These are phyloP conservation scores for Colletotrichum spinosum DNA, from an alignment of 2,329 filamentous ascomycete species.

Conservation along the genomic window DNA sequence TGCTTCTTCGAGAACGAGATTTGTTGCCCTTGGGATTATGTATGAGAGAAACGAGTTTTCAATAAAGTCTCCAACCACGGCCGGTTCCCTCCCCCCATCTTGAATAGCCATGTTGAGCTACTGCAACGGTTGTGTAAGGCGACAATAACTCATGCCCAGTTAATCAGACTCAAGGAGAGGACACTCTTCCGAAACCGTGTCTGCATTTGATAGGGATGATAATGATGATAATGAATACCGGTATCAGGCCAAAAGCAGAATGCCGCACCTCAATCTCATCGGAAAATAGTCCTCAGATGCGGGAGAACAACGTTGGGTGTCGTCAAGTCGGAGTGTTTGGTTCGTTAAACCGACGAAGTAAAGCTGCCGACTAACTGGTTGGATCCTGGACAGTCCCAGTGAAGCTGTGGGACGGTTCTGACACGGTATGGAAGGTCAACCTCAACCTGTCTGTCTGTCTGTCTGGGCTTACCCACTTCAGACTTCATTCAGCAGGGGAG, in stretches of 20 bases:
- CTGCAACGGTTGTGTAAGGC: slow-evolving; percentile 18
- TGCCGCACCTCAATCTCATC: too few relatives aligned
- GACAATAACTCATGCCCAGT: slow-evolving; percentile 17
- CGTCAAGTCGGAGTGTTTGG: too few relatives aligned
- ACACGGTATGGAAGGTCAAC: slow-evolving; percentile 17
- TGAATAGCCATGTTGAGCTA: slow-evolving; percentile 40
- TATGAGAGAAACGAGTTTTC: slow-evolving; percentile 71
- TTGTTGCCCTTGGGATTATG: slow-evolving; percentile 68
- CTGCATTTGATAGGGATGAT: neutral
- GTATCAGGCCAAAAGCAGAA: too few relatives aligned
- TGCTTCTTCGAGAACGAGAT: slow-evolving; percentile 64
- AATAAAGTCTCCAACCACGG: slow-evolving; percentile 59
- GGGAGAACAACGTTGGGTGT: too few relatives aligned
- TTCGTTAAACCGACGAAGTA: too few relatives aligned
- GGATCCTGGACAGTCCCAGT: slow-evolving; percentile 6
- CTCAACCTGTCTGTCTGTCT: neutral
- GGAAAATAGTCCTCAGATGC: too few relatives aligned
- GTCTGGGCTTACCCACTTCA: too few relatives aligned
- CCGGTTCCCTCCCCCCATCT: slow-evolving; percentile 18
- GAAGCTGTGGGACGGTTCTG: neutral
- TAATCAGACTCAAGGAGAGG: slow-evolving; percentile 2
- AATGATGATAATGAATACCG: too few relatives aligned
- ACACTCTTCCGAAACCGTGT: slow-evolving; percentile 19
- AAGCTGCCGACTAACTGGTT: too few relatives aligned
- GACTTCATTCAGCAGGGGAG: slow-evolving; percentile 1